phyloP scores from a whole-genome alignment of 768 basidiomycete genomes.

The Leccinum broughii region DNA sequence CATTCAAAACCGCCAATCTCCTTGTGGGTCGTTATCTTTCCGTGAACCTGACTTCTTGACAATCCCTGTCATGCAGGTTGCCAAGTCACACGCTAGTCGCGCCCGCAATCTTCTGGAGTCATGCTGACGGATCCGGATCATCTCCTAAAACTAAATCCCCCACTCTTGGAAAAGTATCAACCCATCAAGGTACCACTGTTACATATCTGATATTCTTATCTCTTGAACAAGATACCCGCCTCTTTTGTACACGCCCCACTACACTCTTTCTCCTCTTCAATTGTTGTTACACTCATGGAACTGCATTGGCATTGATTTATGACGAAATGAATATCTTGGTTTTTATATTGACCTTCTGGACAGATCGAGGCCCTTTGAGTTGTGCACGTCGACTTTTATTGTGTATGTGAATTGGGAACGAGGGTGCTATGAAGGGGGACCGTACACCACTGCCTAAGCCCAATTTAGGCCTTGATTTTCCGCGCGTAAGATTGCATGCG shows the following conservation, averaged over 20 bases:
- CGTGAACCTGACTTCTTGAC: neutral
- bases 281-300: neutral
- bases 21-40: slow-evolving; percentile 45
- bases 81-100: slow-evolving; percentile 55
- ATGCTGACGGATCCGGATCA: slow-evolving; percentile 41
- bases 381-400: neutral
- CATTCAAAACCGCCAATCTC: slow-evolving; percentile 81
- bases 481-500: neutral
- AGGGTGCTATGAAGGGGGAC: neutral
- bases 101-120: slow-evolving; percentile 58
- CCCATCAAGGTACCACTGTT: neutral
- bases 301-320: slow-evolving; percentile 6
- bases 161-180: slow-evolving; percentile 2
- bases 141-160: slow-evolving; percentile 1
- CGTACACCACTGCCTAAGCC: neutral
- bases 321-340: slow-evolving; percentile 10
- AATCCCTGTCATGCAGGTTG: slow-evolving; percentile 40
- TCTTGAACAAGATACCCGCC: slow-evolving; percentile 19
- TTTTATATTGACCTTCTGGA: neutral
- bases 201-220: slow-evolving; percentile 12
- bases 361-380: neutral
- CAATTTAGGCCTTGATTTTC: neutral
- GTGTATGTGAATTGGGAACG: neutral
- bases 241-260: slow-evolving; percentile 3
- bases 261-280: neutral